Base-by-base conservation (phyloP, 2,329 filamentous ascomycete genomes). In the Pestalotiopsis sp. region DNA sequence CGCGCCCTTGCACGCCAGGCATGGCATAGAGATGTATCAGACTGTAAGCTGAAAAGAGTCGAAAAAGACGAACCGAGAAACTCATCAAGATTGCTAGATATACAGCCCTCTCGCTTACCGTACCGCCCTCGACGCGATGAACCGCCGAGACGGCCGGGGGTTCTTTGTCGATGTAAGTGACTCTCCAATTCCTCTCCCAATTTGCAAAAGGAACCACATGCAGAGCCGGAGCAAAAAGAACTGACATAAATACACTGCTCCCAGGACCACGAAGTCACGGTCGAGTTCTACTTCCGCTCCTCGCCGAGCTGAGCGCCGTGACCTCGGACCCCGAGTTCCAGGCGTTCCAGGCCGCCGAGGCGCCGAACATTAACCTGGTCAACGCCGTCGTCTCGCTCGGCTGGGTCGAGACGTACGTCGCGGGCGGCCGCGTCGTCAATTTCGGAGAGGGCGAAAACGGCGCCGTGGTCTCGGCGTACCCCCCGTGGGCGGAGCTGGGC, bases 321-420 rank as follows among this genome's bases (percentile, higher is more conserved):
- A 67, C 67, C 1, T n/a, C 59, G 7, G 72, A 74, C 59, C 68
- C 71, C 13, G 71, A 72, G 4, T 73, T 73, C 68, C 68, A 70
- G 36, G 63, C 45, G 7, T 60, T 72, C 20, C 72, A 73, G 67
- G 69, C 69, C 9, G 57, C 69, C 31, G 72, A 74, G 56, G 70
- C 64, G 27, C 69, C 72, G 1, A 73, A 68, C 58, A 67, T 73
- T 27, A 70, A 70, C 41, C 20, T 66, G 9, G 52, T 67, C 11
- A 64, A 69, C 52, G 67, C 69, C 1, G 71, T 69, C 2, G 66
- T 65, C 17, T 68, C 60, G 52, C 27, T 73, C 9, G 68, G 70
- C 20, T 73, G 71, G 72, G 68, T 74, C n/a, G 72, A 74, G 69
- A 70, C 65, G 17, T 73, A 73, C 56, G 69, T 73, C 7, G 65